Percentiles rank a stretch among this genome's conserved stretches.
Evolutionary conservation across 2,329 filamentous ascomycete genomes (phyloP).

Genomic region (Annulohypoxylon truncatum): DNA sequence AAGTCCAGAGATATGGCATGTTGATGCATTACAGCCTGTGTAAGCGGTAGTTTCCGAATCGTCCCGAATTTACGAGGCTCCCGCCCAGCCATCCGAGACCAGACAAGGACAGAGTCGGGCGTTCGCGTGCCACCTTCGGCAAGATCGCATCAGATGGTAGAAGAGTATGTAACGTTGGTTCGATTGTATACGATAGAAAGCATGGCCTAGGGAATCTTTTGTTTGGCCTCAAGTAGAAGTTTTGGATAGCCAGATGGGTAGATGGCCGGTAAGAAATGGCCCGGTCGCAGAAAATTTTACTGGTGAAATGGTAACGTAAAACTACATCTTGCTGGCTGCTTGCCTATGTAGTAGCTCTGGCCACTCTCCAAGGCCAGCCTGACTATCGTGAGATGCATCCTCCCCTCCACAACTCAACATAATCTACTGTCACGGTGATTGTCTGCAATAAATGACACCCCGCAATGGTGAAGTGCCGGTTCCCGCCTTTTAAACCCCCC

Average conservation of each 20-base stretch:
- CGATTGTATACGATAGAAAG: background rate
- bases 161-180: background rate
- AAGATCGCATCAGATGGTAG: background rate
- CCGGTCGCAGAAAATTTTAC: background rate
- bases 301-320: background rate
- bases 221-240: background rate
- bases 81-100: background rate
- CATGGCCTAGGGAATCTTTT: background rate
- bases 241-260: background rate
- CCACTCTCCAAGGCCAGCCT: background rate
- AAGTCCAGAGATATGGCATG: background rate
- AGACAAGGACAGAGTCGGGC: background rate
- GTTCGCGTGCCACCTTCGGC: background rate
- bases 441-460: conserved; percentile 29
- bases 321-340: background rate
- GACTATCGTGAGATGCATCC: background rate
- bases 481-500: conserved; percentile 7
- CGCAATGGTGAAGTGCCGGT: conserved; percentile 18
- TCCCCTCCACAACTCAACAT: background rate
- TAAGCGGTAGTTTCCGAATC: background rate
- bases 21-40: background rate
- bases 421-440: background rate
- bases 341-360: too few relatives aligned
- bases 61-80: background rate
- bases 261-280: background rate